Evolutionary conservation across 257 asterid species (phyloP), one percentile per base, ranked within the genome.

Genomic region (Coffea eugenioides): DNA sequence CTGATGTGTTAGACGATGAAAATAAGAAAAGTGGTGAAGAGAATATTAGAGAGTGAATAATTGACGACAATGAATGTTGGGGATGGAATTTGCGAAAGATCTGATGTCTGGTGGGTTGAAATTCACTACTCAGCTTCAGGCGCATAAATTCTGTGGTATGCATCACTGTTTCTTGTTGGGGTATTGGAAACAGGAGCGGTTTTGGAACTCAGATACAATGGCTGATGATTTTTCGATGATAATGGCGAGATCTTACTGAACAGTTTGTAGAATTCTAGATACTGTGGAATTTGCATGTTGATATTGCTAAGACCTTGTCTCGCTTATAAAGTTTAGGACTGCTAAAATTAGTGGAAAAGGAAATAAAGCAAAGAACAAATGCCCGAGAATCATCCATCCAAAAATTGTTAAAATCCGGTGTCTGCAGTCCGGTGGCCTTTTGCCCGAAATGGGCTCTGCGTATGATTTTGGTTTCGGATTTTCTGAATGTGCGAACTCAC

Each of bases 1-100:
- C 83, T 52, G 82, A 80, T 52, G 43, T 78, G 57, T 69, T 87
- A 80, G 84, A 68, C 43, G 92, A 85, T 48, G 92, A 85, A 77
- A 80, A 46, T 46, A 72, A 80, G 71, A 74, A 66, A 77, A 77
- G 21, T 13, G 77, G 51, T 65, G 76, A 70, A 73, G 80, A 77
- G 70, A 83, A 39, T 43, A 74, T 76, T 54, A 66, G 69, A 76
- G 77, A 80, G 71, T 71, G 72, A 74, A 54, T 64, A 36, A 68
- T 74, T 27, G 59, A 36, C n/a, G 43, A 16, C 25, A 52, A 54
- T 34, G n/a, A 46, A 69, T 39, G 56, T 69, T 76, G 18, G 13
- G 51, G 46, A 31, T 23, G 54, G n/a, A 48, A 34, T 13, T 15
- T 72, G 41, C 48, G 46, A 36, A 79, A 80, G 56, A 23, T 27